A percentile compares a stretch with the other conserved stretches of the same genome.
Conservation (phyloP, 164 flowering plant species). For the Annona squamosa region DNA sequence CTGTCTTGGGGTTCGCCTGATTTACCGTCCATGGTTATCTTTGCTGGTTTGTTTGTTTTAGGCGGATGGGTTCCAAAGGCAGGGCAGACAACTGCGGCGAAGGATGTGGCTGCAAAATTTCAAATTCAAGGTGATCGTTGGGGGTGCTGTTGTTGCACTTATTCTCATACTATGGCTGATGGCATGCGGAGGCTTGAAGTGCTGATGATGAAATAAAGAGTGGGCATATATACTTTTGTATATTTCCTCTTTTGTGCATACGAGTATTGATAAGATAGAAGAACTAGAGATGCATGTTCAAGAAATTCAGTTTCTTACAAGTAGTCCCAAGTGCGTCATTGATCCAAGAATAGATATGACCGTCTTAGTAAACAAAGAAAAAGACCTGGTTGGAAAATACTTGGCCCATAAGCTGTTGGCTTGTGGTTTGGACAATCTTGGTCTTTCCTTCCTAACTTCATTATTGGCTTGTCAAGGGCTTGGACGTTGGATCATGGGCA, state of each 20-base stretch:
- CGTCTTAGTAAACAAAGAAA: no score
- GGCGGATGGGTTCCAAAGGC: constrained; percentile 99
- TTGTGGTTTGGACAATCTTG: no score
- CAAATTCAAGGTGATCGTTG: constrained; percentile 69
- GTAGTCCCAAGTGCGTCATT: not conserved
- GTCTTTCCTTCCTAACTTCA: no score
- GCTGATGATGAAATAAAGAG: constrained; percentile 24
- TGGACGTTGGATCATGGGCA: no score
- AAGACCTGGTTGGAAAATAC: no score
- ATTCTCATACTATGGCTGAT: constrained; percentile 60
- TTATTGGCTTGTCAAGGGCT: no score
- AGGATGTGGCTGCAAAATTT: constrained; percentile 96
- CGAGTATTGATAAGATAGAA: not conserved
- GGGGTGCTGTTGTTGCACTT: constrained; percentile 42
- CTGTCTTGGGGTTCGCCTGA: no score
- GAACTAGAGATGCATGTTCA: not conserved
- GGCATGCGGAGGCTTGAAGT: constrained; percentile 58
- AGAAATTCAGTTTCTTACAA: not conserved
- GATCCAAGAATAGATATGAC: not conserved
- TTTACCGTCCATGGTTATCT: no score
- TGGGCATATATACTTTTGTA: not conserved
- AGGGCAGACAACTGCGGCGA: constrained; percentile 83
- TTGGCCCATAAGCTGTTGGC: no score
- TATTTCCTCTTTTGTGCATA: not conserved
- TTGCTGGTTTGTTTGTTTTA: constrained; percentile 12